These are phyloP conservation scores for Ophiostoma tasmaniense DNA, from an alignment of 2,329 filamentous ascomycete species.

Conservation along the genomic window DNA sequence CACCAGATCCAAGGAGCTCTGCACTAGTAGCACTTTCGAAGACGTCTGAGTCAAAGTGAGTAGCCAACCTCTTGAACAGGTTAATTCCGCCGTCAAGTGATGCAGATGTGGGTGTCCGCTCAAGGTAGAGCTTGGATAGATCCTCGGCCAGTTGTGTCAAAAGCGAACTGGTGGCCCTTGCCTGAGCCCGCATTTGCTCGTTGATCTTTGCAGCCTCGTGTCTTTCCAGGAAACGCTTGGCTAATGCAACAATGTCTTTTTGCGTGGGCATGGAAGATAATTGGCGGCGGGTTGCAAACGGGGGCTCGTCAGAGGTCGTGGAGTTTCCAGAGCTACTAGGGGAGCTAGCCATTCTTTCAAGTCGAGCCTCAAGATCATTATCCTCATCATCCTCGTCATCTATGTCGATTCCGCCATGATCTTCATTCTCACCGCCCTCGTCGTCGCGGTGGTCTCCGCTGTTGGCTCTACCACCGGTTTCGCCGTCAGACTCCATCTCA, in stretches of 20 bases:
- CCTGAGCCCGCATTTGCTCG: constrained; percentile 68
- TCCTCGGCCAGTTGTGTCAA: constrained; percentile 64
- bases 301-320: constrained; percentile 54
- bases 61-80: constrained; percentile 67
- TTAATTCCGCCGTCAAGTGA: constrained; percentile 46
- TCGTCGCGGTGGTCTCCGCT: constrained; percentile 30
- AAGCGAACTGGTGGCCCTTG: constrained; percentile 62
- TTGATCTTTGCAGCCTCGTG: constrained; percentile 71
- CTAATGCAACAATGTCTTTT: constrained; percentile 64
- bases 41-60: constrained; percentile 81
- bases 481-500: background rate
- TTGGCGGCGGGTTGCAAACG: constrained; percentile 36
- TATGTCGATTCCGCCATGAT: constrained; percentile 42
- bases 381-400: constrained; percentile 45
- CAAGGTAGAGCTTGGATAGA: constrained; percentile 62
- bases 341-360: constrained; percentile 48
- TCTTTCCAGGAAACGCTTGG: constrained; percentile 72
- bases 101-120: constrained; percentile 39
- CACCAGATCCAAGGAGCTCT: constrained; percentile 80
- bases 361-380: background rate
- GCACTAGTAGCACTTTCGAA: constrained; percentile 92
- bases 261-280: constrained; percentile 50
- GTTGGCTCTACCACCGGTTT: constrained; percentile 23
- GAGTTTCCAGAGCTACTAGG: constrained; percentile 58
- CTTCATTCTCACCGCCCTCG: constrained; percentile 37